Base-by-base conservation (phyloP, 106 monocot species). In the Posidonia australis region DNA sequence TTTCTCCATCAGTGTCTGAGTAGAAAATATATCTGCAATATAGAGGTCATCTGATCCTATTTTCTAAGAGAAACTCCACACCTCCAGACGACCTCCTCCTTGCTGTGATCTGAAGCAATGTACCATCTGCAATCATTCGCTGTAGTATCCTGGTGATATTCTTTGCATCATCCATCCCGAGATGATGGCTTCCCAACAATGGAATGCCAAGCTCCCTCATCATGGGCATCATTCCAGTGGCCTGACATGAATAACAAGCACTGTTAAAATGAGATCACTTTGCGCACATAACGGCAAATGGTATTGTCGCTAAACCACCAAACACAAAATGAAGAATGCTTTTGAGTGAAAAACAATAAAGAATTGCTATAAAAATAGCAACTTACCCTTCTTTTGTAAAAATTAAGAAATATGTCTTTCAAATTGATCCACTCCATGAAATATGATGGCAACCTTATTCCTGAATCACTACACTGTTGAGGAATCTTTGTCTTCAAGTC, bases 401-500 rank as follows among this genome's bases (percentile, higher is more conserved):
- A 90, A 65, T 96, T 96, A 52, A 96, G 84, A 60, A 78, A 96
- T 10, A 96, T 83, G 56, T 96, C 96, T 77, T 96, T 96, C 28
- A 96, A 45, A 77, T 96, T 96, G 55, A 96, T 90, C 90, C 96
- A 96, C 76, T 96, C 90, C 80, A 79, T 84, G 70, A 96, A 96
- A 68, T 90, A 96, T 58, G 78, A 11, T 1, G 90, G 96, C 20
- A 77, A 61, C 57, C 82, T 84, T 14, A 90, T 67, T 43, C 71
- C 76, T 46, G 90, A 87, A 67, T 82, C 87, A 52, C 66, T 68
- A 52, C 90, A 96, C 48, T 96, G 94, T 64, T 96, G 73, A 62
- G 90, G 87, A 51, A 96, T 66, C 78, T 87, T 96, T 23, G 90
- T 96, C 84, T 96, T 96, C 78, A 96, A 42, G 80, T 96, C 94